phyloP scores from a whole-genome alignment of 805 yeast genomes.

The Wickerhamiella sergipiensis region DNA sequence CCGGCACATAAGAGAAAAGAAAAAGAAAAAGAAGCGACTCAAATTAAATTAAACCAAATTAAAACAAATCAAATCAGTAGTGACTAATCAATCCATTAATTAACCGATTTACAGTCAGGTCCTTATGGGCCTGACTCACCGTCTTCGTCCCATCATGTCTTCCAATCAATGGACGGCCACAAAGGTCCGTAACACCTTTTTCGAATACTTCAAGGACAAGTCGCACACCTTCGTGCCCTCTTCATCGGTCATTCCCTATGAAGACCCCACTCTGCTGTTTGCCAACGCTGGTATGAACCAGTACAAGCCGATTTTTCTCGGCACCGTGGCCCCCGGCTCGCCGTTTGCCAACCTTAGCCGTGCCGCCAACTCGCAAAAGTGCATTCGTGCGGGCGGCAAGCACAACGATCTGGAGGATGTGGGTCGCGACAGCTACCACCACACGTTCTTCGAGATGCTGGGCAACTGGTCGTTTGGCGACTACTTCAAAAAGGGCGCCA shows the following conservation, averaged over 20 bases:
- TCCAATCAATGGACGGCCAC: constrained; percentile 20
- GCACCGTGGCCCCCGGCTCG: constrained; percentile 91
- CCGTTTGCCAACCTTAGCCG: constrained; percentile 74
- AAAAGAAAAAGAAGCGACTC: too few relatives aligned
- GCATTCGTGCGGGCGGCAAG: constrained; percentile 99
- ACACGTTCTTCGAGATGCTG: constrained; percentile 97
- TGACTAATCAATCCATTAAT: too few relatives aligned
- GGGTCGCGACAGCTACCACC: constrained; percentile 95
- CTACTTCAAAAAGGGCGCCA: constrained; percentile 92
- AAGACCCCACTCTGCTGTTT: constrained; percentile 90
- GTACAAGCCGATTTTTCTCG: constrained; percentile 92
- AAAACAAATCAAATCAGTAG: too few relatives aligned
- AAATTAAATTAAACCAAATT: too few relatives aligned
- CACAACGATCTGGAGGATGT: constrained; percentile 95
- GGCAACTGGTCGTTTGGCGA: constrained; percentile 99
- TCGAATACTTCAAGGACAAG: constrained; percentile 58
- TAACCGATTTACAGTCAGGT: too few relatives aligned
- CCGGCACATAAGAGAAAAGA: too few relatives aligned
- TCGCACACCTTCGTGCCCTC: constrained; percentile 78
- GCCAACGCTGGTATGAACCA: constrained; percentile 99
- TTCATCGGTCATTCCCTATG: constrained; percentile 92
- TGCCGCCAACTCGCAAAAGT: constrained; percentile 92
- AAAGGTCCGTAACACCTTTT: constrained; percentile 68
- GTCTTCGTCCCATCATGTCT: constrained; percentile 1
- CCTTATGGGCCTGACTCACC: neutral